Evolutionary conservation across 1,284 basidiomycete genomes (phyloP).

Genomic region (Ganoderma lucidum): DNA sequence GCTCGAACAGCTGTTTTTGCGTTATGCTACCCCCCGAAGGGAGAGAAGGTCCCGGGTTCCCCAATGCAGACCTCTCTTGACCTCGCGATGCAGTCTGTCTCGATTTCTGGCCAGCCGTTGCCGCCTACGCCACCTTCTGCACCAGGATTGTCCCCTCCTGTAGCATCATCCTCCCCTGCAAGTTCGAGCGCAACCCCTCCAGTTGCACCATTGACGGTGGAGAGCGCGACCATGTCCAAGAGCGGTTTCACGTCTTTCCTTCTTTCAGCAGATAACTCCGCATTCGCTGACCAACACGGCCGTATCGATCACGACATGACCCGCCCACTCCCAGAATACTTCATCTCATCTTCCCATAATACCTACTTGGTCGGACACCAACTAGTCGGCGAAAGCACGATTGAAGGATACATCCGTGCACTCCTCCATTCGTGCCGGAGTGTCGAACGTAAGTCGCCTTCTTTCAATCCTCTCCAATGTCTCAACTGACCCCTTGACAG

Average conservation of each 20-base stretch:
- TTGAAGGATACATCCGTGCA: slow-evolving; percentile 96
- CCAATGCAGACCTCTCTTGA: slow-evolving; percentile 39
- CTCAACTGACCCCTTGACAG: slow-evolving; percentile 49
- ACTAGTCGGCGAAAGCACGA: slow-evolving; percentile 91
- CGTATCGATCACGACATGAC: slow-evolving; percentile 75
- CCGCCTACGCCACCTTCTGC: neutral
- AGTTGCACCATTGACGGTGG: slow-evolving; percentile 31
- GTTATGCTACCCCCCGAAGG: slow-evolving; percentile 51
- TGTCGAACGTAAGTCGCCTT: slow-evolving; percentile 80
- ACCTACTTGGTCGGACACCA: slow-evolving; percentile 97
- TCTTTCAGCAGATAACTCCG: slow-evolving; percentile 71
- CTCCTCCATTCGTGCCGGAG: slow-evolving; percentile 91
- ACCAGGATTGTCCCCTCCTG: neutral
- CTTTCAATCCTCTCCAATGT: neutral
- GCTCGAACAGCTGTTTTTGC: slow-evolving; percentile 61
- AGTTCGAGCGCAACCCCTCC: slow-evolving; percentile 36
- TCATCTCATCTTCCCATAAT: slow-evolving; percentile 95
- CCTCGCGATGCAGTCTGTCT: slow-evolving; percentile 30
- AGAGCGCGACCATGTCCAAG: slow-evolving; percentile 53
- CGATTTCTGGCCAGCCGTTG: slow-evolving; percentile 15
- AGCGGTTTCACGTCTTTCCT: slow-evolving; percentile 82
- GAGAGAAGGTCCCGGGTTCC: slow-evolving; percentile 27
- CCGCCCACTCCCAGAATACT: slow-evolving; percentile 88
- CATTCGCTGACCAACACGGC: slow-evolving; percentile 54
- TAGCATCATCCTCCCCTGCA: slow-evolving; percentile 25